Evolutionary conservation across 192 early-diverging fungal genomes (phyloP), one percentile per base, ranked within the genome.

Genomic region (Paraglomus occultum): DNA sequence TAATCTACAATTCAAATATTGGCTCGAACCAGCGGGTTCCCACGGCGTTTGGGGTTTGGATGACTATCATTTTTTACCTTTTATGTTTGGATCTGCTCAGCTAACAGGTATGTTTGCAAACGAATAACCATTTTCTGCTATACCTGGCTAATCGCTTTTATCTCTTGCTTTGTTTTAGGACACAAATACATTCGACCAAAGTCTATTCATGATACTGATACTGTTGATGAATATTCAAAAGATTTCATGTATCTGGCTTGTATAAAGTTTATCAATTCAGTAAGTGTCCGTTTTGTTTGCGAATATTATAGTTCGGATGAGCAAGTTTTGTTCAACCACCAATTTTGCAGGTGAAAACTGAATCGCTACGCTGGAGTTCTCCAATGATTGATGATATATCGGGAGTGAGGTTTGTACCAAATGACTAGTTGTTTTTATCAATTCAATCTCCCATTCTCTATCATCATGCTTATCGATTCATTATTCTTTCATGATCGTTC

Each of bases 41-140:
- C 97, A 99, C 67, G 97, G 97, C 60, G 97, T 99, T n/a, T 99
- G 97, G 97, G 97, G 97, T 3, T 83, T 99, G 48, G 95, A 99
- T 70, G 97, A 99, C 74, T 97, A 95, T 76, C 95, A 99, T 65
- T 97, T 97, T 70, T 75, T 99, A 74, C 95, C 97, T 7, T 99
- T 95, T 74, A 49, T 95, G 57, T 98, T 96, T 84, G 96, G 95
- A 5, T 81, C 91, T 11, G 87, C 90, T 11, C 94, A 98, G 75
- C 81, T 98, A 42, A 77, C 85, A 57, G 86, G 87, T 88, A 73
- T 55, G 71, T 46, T 50, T 20, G 44, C 51, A 2, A 58, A 23
- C 54, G 10, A 11, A 11, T 55, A 6, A 7, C 23, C 38, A 10
- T 4, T 57, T 20, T 17, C 39, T 20, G 9, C 46, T 40, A 10